phyloP scores from a whole-genome alignment of 148 eudicot species.

The Salicornia ramosissima region DNA sequence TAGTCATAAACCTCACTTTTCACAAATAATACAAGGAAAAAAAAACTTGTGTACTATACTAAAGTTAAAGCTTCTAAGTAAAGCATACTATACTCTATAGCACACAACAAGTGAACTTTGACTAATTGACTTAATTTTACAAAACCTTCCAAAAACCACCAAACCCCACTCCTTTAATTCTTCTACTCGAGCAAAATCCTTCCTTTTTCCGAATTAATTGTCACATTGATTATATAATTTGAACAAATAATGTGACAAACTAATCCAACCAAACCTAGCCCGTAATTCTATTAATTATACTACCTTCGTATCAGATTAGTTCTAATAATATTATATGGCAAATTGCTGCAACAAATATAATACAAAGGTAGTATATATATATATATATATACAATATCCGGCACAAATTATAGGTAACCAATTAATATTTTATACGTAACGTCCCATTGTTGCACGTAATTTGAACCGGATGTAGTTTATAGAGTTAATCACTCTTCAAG shows the following conservation, averaged over 20 bases:
- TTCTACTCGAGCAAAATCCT: background rate
- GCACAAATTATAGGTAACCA: too few relatives aligned
- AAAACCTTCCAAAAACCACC: background rate
- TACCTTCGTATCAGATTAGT: too few relatives aligned
- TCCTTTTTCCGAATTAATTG: background rate
- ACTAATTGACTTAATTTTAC: conserved; percentile 10
- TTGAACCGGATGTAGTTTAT: too few relatives aligned
- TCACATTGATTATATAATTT: background rate
- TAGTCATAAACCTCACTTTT: too few relatives aligned
- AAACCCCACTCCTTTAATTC: background rate
- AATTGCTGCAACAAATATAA: too few relatives aligned
- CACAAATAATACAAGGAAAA: background rate
- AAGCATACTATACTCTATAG: conserved; percentile 20
- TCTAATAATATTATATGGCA: too few relatives aligned
- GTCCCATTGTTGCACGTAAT: too few relatives aligned
- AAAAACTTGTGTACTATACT: conserved; percentile 25
- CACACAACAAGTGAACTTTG: conserved; percentile 2
- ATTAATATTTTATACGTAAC: too few relatives aligned
- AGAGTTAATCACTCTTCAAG: background rate
- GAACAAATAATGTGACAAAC: background rate
- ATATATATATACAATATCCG: too few relatives aligned
- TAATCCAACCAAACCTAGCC: too few relatives aligned
- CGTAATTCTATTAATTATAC: too few relatives aligned
- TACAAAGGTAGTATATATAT: too few relatives aligned
- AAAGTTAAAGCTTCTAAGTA: conserved; percentile 18